Conservation (phyloP, 176 grass and related monocot species). For the Raddia guianensis region DNA sequence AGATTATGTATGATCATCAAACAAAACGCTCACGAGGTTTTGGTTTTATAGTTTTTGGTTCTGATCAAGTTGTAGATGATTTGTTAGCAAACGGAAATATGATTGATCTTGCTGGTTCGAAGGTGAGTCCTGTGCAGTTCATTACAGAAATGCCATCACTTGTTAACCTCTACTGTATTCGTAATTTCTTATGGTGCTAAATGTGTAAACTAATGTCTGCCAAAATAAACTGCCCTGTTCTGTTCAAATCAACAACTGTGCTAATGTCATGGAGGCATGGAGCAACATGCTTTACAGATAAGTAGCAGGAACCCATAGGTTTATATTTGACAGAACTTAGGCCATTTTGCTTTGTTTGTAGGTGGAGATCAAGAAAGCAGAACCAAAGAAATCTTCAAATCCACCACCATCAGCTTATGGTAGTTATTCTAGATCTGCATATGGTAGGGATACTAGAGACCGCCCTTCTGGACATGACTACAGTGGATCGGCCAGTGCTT, state of each 20-base stretch:
- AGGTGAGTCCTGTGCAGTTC: constrained; percentile 65
- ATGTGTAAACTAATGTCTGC: constrained; percentile 32
- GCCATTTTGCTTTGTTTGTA: constrained; percentile 89
- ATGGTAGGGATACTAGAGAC: constrained; percentile 75
- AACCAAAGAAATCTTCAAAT: constrained; percentile 96
- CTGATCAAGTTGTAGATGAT: constrained; percentile 86
- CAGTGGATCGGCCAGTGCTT: constrained; percentile 42
- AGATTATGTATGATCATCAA: constrained; percentile 87
- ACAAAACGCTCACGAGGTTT: constrained; percentile 87
- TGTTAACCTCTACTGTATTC: constrained; percentile 25
- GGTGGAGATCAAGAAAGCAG: constrained; percentile 99
- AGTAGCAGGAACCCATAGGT: constrained; percentile 44
- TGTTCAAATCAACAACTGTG: constrained; percentile 26
- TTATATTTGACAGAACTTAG: constrained; percentile 58
- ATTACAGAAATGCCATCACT: constrained; percentile 30
- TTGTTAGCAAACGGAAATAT: constrained; percentile 93
- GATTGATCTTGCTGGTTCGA: constrained; percentile 79
- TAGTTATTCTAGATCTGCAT: constrained; percentile 74
- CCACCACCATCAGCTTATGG: constrained; percentile 50
- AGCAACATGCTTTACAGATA: constrained; percentile 30
- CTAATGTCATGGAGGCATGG: constrained; percentile 29
- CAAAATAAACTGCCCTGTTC: constrained; percentile 26
- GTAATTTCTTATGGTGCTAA: not conserved
- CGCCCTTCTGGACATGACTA: constrained; percentile 67
- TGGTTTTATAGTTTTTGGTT: constrained; percentile 94